Evolutionary conservation across 164 flowering plant species (phyloP), one percentile per base, ranked within the genome.

Genomic region (Akebia trifoliata): DNA sequence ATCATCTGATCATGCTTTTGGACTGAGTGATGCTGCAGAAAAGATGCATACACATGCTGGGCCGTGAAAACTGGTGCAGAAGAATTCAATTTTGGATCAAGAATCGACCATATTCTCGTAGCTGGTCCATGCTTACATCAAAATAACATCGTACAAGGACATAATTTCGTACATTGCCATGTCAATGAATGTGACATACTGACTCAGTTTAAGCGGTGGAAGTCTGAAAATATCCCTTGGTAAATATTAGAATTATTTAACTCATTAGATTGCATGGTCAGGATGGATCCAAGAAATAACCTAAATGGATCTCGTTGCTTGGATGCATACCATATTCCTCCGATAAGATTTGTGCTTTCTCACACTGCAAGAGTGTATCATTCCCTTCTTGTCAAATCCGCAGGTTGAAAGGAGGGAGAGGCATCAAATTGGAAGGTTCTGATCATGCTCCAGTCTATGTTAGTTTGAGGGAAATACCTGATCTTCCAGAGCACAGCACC

Each of bases 41-140:
- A 35, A 69, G 96, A 85, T 25, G 96, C 97, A 55, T 94, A 80
- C 64, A 94, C 99, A n/a, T 88, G 95, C 69, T 94, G 99, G 99
- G 56, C 97, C 22, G 72, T 72, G 46, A 73, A 62, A 59, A 76
- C 76, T 25, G 99, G 99, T 42, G 96, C 88, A 9, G 99, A 94
- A 69, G 83, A 79, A 66, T 90, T 94, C 64, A 90, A 90, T 67
- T 90, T 52, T 76, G 97, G 99, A 25, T 59, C 87, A 21, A 89
- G 99, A 66, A 94, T 94, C 62, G 99, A 94, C 69, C 99, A 84
- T 72, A 85, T 94, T 57, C 84, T 94, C 5, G 54, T 78, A 70
- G 83, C 84, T 61, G 89, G 86, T 36, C 64, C 82, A 50, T 94
- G 99, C 69, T 74, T 94, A 48, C 97, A 94, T 79, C 64, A 76